phyloP scores from a whole-genome alignment of 441 rosid species.

The Jatropha multifida region DNA sequence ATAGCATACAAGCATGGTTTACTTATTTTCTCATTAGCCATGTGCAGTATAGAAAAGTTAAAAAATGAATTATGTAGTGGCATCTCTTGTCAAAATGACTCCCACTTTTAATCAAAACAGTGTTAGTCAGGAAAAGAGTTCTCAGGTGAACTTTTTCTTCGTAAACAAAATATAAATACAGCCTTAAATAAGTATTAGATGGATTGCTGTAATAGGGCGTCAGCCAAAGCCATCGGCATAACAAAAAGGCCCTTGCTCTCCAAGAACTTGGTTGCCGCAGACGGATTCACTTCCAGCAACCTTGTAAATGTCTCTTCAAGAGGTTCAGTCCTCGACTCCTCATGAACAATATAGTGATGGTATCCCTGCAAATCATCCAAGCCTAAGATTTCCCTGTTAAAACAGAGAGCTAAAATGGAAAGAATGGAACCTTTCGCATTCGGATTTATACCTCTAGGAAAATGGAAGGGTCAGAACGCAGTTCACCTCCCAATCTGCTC shows the following conservation, averaged over 20 bases:
- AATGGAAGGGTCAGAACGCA: constrained; percentile 38
- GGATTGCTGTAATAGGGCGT: constrained; percentile 19
- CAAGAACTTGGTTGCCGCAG: constrained; percentile 47
- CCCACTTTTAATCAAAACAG: neutral
- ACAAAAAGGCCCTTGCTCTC: constrained; percentile 56
- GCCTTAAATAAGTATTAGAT: constrained; percentile 8
- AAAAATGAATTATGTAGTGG: neutral
- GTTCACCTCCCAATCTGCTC: constrained; percentile 49
- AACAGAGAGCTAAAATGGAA: neutral
- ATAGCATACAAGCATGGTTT: no score
- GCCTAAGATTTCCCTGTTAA: neutral
- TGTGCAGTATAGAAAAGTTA: neutral
- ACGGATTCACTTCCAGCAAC: constrained; percentile 41
- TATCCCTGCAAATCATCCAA: constrained; percentile 42
- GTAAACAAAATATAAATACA: constrained; percentile 1
- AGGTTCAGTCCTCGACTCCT: constrained; percentile 40
- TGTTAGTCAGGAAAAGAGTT: neutral
- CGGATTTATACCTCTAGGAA: constrained; percentile 44
- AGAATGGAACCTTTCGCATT: neutral
- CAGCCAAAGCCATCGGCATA: constrained; percentile 40
- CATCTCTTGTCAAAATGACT: neutral
- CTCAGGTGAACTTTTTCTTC: neutral
- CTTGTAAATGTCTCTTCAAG: constrained; percentile 56
- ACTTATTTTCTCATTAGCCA: neutral
- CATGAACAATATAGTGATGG: constrained; percentile 47